A percentile compares a stretch with the other conserved stretches of the same genome.
These are phyloP conservation scores for Oxyria digyna DNA, from an alignment of 148 eudicot species.

Conservation along the genomic window DNA sequence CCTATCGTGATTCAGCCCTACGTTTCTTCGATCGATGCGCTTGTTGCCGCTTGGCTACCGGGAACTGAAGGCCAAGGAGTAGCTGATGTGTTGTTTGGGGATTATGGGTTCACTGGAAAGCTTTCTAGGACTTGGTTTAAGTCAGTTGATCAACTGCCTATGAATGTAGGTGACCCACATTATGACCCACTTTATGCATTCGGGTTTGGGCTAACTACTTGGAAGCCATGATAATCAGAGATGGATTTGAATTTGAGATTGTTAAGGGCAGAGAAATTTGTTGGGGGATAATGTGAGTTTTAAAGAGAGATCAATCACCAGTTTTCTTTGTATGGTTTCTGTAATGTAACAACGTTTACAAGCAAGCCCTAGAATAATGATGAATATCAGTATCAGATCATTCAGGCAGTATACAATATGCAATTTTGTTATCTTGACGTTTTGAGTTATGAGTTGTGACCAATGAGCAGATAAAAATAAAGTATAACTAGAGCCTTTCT, in stretches of 20 bases:
- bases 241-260: neutral
- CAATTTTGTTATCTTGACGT: no score
- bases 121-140: conserved; percentile 19
- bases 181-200: conserved; percentile 17
- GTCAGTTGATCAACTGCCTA: conserved; percentile 16
- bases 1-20: conserved; percentile 16
- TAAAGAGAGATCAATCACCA: no score
- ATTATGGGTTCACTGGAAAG: conserved; percentile 17
- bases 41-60: conserved; percentile 19
- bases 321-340: no score
- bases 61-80: conserved; percentile 20
- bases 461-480: no score
- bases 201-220: conserved; percentile 23
- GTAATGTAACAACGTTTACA: no score
- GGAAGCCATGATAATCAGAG: neutral
- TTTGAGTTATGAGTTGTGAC: no score
- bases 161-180: conserved; percentile 16
- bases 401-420: no score
- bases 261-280: neutral
- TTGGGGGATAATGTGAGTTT: neutral
- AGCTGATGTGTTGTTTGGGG: conserved; percentile 17
- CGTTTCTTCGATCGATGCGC: conserved; percentile 10
- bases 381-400: no score
- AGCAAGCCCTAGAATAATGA: no score
- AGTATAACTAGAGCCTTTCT: no score